These are phyloP conservation scores for Dothidotthia symphoricarpi DNA, from an alignment of 2,329 filamentous ascomycete genomes.

Conservation along the genomic window DNA sequence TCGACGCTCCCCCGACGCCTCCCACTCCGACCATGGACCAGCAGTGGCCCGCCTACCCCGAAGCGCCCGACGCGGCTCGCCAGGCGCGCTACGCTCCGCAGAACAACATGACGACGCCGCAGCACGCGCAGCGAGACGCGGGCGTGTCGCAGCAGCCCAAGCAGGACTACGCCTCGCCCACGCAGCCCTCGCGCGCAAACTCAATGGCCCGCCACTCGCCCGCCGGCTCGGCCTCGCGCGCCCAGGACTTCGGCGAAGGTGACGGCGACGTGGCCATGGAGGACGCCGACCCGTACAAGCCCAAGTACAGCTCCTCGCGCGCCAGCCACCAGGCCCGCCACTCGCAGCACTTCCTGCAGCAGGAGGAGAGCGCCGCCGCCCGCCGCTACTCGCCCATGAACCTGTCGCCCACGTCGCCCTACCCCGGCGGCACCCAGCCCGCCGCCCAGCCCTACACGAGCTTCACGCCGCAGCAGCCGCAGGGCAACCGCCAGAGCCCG, in stretches of 20 bases:
- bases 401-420: constrained; percentile 76
- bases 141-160: constrained; percentile 33
- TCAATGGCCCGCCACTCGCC: constrained; percentile 42
- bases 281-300: constrained; percentile 80
- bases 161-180: constrained; percentile 39
- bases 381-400: constrained; percentile 98
- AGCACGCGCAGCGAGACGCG: constrained; percentile 34
- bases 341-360: constrained; percentile 68
- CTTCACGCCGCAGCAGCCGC: constrained; percentile 44
- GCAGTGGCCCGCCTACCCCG: constrained; percentile 41
- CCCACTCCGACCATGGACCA: constrained; percentile 33
- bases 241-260: constrained; percentile 41
- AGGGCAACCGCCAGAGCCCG: constrained; percentile 72
- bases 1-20: constrained; percentile 10
- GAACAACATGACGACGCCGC: constrained; percentile 35
- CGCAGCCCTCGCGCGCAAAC: constrained; percentile 37
- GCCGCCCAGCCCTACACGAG: constrained; percentile 43
- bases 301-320: constrained; percentile 76
- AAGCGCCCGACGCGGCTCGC: constrained; percentile 34
- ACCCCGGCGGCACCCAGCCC: constrained; percentile 62
- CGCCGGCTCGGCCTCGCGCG: constrained; percentile 27
- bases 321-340: constrained; percentile 74
- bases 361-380: constrained; percentile 77
- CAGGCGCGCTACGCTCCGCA: constrained; percentile 41
- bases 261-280: constrained; percentile 66